phyloP scores from a whole-genome alignment of 2,329 filamentous ascomycete species.

The Cladobotryum mycophilum region DNA sequence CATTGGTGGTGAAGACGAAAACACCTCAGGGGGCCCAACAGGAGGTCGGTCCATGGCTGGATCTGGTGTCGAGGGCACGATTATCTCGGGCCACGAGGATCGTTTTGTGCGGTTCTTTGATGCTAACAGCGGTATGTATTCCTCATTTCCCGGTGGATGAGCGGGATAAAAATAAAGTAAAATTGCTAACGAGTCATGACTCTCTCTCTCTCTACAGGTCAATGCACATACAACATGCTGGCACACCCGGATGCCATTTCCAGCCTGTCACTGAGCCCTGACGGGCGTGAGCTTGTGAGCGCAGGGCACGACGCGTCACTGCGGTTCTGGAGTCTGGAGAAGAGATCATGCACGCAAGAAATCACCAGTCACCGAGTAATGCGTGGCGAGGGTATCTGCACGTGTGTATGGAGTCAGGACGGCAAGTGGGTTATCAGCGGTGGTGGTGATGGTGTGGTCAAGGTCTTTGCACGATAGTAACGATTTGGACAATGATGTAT shows the following conservation, averaged over 20 bases:
- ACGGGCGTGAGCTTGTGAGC: constrained; percentile 89
- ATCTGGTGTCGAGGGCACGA: constrained; percentile 81
- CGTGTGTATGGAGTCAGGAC: constrained; percentile 92
- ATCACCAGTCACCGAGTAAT: constrained; percentile 89
- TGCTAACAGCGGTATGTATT: constrained; percentile 85
- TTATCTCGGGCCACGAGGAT: constrained; percentile 96
- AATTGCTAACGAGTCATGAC: background rate
- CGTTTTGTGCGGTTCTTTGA: constrained; percentile 95
- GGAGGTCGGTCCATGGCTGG: constrained; percentile 59
- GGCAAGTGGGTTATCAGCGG: constrained; percentile 91
- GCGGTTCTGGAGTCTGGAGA: constrained; percentile 95
- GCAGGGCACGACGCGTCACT: constrained; percentile 93
- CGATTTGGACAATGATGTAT: background rate
- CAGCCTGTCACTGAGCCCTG: constrained; percentile 82
- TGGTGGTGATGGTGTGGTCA: constrained; percentile 91
- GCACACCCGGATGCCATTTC: constrained; percentile 93
- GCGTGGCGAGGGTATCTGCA: constrained; percentile 91
- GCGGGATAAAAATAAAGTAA: background rate
- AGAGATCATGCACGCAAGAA: constrained; percentile 90
- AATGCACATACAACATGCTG: constrained; percentile 99
- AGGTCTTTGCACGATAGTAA: constrained; percentile 65
- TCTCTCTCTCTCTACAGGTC: constrained; percentile 51
- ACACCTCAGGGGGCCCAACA: constrained; percentile 69
- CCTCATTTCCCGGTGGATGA: background rate
- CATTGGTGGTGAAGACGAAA: constrained; percentile 66